These are phyloP conservation scores for Piper longum DNA, from an alignment of 164 flowering plant genomes.

Conservation along the genomic window DNA sequence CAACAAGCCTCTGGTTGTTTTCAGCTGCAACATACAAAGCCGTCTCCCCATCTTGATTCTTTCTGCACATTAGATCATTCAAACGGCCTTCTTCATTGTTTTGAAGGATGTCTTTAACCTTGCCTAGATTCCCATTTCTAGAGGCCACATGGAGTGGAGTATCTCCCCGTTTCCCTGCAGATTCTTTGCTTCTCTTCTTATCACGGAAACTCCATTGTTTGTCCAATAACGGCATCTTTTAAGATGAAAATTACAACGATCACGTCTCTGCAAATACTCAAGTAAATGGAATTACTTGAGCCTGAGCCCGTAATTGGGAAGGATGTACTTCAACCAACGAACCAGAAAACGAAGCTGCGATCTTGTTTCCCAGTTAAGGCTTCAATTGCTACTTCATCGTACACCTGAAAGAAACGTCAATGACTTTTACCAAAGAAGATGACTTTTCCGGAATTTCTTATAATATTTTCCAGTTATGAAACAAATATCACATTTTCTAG, in stretches of 20 bases:
- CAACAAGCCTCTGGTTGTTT: conserved; percentile 51
- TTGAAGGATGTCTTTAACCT: conserved; percentile 50
- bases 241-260: background rate
- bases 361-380: background rate
- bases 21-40: conserved; percentile 76
- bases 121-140: conserved; percentile 51
- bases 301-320: background rate
- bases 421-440: background rate
- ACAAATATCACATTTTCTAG: background rate
- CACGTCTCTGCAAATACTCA: background rate
- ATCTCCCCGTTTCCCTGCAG: conserved; percentile 84
- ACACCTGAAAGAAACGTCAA: background rate
- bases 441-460: background rate
- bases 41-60: conserved; percentile 75
- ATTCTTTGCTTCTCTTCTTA: conserved; percentile 48
- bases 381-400: background rate
- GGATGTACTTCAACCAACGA: background rate
- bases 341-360: background rate
- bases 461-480: no score
- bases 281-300: background rate
- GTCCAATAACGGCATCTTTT: conserved; percentile 13
- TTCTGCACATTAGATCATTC: conserved; percentile 34
- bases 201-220: conserved; percentile 44
- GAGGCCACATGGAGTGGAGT: conserved; percentile 63
- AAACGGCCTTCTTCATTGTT: conserved; percentile 15